Evolutionary conservation across 1,284 basidiomycete genomes (phyloP), one percentile per base, ranked within the genome.

Genomic region (Ustilago lituana): DNA sequence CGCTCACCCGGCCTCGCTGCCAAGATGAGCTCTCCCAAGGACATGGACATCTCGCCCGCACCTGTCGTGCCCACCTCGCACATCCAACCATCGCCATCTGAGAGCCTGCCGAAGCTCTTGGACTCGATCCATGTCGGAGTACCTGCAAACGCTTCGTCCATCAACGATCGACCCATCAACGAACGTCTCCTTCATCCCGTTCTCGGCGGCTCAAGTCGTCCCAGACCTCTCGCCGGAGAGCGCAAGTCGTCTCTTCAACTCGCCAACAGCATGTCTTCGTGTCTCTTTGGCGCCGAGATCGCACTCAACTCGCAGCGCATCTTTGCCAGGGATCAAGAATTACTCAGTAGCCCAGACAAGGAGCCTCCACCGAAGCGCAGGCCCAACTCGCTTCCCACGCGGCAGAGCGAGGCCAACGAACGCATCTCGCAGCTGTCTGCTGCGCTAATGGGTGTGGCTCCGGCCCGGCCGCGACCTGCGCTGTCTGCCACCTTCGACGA

Each of bases 1-100:
- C 52, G 59, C 31, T 67, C 72, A 3, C 74, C 74, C 11, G 55
- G 65, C 14, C 66, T 78, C 26, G 72, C 67, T 5, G 65, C 72
- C 31, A 75, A 77, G 56, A 67, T 77, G 51, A 80, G 71, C 57
- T 78, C 79, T 11, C 72, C 75, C 7, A 57, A 73, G 24, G 70
- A 72, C 22, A 79, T 80, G 78, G 78, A 80, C 44, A 77, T 80
- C 48, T 78, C 76, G 1, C 74, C 78, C 8, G 40, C 66, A 5
- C 59, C 71, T 29, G 23, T 45, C 11, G 37, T 49, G 1, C 17
- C 50, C 20, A 22, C 43, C 33, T 45, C 50, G 1, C 46, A 45
- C 19, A n/a, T 45, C 29, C 47, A 37, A 22, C 44, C 52, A 5
- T 67, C 70, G 1, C 60, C 70, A 12, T 58, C 63, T 12, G 55